Base-by-base conservation (phyloP, 208 protist species). In the Herpetomonas samuelpessoai region DNA sequence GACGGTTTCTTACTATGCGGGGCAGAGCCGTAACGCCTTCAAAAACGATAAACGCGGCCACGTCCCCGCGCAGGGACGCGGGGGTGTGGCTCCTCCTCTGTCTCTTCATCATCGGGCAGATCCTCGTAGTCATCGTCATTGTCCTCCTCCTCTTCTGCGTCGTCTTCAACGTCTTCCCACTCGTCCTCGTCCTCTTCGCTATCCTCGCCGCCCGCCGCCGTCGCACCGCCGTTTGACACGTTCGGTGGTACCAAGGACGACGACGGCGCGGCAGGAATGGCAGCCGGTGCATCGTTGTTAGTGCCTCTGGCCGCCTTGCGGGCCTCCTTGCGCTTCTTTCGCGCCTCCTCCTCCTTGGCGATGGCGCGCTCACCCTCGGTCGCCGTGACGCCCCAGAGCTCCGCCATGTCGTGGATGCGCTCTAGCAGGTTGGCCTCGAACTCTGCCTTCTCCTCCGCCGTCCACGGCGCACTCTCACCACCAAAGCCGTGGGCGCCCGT, bases 381-480 rank as follows among this genome's bases (percentile, higher is more conserved):
- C 1, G 48, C 76, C 2, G 73, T 83, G 24, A 88, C 67, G 29
- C 65, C 66, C 27, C 62, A 70, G 22, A 39, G 49, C 41, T 68
- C 55, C 4, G 74, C 69, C 24, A 82, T 61, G 3, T 72, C 62
- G 35, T 68, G 50, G 7, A 86, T 65, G 47, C 65, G 61, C 18
- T 16, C 47, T 12, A 76, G 64, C 16, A 86, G 51, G 41, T 79
- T 61, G 19, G 61, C 61, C 71, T 86, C 79, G 57, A 83, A 87
- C 39, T 58, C 64, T 6, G 50, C 61, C 55, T 86, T 81, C 18
- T 85, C 76, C 48, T 48, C 30, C 26, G 55, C 65, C 21, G 57
- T 70, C 78, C 78, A 85, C n/a, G 58, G 58, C 44, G 56, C 38
- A 12, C 12, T 14, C 35, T 48, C 56, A 18, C 18, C 35, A 2